Percentiles rank a stretch among this genome's conserved stretches.
phyloP scores from a whole-genome alignment of 2,329 filamentous ascomycete species.

The Zelopaecilomyces penicillatus region DNA sequence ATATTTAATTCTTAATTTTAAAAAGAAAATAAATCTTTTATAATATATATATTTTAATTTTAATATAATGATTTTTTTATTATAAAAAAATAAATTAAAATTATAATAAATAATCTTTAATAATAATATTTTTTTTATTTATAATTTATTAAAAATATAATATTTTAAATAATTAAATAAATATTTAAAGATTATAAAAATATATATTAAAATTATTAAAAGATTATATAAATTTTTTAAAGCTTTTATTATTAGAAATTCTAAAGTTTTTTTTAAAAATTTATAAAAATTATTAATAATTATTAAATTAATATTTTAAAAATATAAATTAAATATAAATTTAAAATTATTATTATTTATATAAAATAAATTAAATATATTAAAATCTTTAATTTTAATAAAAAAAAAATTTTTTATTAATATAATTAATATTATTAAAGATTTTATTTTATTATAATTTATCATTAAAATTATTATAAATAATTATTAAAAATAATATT shows the following conservation, averaged over 20 bases:
- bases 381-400: no score
- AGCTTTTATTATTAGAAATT: not conserved
- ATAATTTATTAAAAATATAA: not conserved
- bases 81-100: not conserved
- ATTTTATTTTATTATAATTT: no score
- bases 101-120: not conserved
- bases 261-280: not conserved
- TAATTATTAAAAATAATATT: not conserved
- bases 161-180: not conserved
- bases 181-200: not conserved
- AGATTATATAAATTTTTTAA: not conserved
- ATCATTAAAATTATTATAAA: not conserved
- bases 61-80: not conserved
- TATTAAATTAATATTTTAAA: not conserved
- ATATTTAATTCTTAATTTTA: not conserved
- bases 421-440: not conserved
- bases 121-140: not conserved
- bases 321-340: not conserved
- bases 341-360: not conserved
- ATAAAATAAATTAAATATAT: not conserved
- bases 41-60: not conserved
- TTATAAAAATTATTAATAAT: no score
- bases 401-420: not conserved
- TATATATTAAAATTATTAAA: not conserved
- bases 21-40: not conserved